Evolutionary conservation across 352 stramenopile species (phyloP), one percentile per base, ranked within the genome.

Genomic region (Aphanomyces cochlioides): DNA sequence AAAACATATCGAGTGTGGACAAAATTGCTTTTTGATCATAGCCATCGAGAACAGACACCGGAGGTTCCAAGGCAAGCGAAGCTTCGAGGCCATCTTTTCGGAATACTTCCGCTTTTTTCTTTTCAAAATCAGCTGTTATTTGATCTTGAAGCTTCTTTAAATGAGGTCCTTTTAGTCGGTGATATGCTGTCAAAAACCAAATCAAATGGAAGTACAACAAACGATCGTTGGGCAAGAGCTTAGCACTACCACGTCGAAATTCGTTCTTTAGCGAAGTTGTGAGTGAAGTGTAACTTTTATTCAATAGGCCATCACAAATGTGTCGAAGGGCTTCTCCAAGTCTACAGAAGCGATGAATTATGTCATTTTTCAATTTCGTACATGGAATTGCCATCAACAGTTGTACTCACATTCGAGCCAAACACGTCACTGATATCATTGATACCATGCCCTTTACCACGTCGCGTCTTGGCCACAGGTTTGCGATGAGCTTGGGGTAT

Each of bases 1-100:
- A 95, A 72, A 95, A 95, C 87, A 95, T 95, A 79, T 95, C 87
- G 53, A 95, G 75, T 8, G 87, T 93, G 19, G 85, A 88, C 37
- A 95, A 75, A 63, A 93, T 83, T 1, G 85, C 82, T 67, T 93
- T 93, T 60, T 93, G 85, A 66, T 92, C 79, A 34, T 87, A 85
- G 4, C 76, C 76, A 59, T 4, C 81, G 77, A 34, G 74, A 37
- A 34, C 72, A 43, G 81, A 77, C 34, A 70, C 74, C 10, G 77
- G 66, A 5, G 78, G 81, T 2, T 80, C 77, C 47, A 88, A 80
- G 65, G 89, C 82, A 66, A 91, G 67, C 41, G 53, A 61, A 12
- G 79, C 83, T 1, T 82, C 79, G 56, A 88, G 82, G 61, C 89
- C 82, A 56, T 90, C 66, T 38, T 80, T 78, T 37, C 79, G 79